These are phyloP conservation scores for Paecilomyces variotii DNA, from an alignment of 2,329 filamentous ascomycete genomes.

Conservation along the genomic window DNA sequence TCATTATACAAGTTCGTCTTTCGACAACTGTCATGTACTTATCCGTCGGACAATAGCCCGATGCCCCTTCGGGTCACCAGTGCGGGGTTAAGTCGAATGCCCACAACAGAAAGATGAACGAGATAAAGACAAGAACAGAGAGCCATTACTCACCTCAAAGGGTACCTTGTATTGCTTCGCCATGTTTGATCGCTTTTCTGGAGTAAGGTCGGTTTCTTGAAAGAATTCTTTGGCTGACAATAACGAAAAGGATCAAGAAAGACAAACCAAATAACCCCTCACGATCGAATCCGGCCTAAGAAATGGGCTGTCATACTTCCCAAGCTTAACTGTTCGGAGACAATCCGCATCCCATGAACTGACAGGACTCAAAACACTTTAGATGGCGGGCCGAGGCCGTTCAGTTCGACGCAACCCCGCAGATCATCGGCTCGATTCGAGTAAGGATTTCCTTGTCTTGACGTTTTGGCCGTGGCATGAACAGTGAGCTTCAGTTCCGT, in stretches of 20 bases:
- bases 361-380: not conserved
- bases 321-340: not conserved
- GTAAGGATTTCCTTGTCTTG: not conserved
- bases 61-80: not conserved
- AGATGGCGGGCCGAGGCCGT: not conserved
- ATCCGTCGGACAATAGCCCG: not conserved
- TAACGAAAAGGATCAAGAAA: not conserved
- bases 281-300: not conserved
- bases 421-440: not conserved
- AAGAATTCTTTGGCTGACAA: not conserved
- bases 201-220: not conserved
- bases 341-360: not conserved
- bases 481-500: not conserved
- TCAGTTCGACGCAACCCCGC: not conserved
- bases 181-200: slow-evolving; percentile 13
- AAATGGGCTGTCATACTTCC: not conserved
- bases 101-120: not conserved
- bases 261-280: not conserved
- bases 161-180: slow-evolving; percentile 28
- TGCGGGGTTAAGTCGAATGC: not conserved
- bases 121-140: not conserved
- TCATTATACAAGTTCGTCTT: not conserved
- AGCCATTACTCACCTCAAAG: slow-evolving; percentile 23
- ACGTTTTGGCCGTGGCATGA: not conserved
- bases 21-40: not conserved